Percentiles rank a stretch among this genome's conserved stretches.
phyloP scores from a whole-genome alignment of 2,329 filamentous ascomycete genomes.

The Venturia nashicola region DNA sequence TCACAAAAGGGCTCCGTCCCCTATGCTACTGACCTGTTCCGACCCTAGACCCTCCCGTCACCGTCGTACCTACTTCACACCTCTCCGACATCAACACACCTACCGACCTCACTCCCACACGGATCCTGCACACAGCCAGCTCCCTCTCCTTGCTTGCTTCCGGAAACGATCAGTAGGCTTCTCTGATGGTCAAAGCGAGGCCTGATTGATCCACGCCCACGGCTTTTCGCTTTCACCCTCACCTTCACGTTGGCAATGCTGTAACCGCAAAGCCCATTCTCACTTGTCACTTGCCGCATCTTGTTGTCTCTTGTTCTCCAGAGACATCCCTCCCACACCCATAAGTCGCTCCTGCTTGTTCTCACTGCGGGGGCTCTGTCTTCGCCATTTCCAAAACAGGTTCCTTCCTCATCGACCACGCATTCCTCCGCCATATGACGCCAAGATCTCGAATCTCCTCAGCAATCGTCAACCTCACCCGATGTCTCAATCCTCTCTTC shows the following conservation, averaged over 20 bases:
- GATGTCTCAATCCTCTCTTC: background rate
- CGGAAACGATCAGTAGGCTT: background rate
- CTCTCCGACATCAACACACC: background rate
- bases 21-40: too few relatives aligned
- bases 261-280: background rate
- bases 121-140: background rate
- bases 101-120: background rate
- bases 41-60: background rate
- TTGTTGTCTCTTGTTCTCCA: background rate
- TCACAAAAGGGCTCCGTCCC: background rate
- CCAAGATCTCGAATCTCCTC: background rate
- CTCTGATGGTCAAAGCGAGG: background rate
- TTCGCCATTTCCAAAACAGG: background rate
- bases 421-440: background rate
- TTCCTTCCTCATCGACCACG: background rate
- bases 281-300: background rate
- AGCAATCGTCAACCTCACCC: background rate
- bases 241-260: background rate
- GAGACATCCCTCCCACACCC: background rate
- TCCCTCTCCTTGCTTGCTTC: constrained; percentile 4
- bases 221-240: background rate
- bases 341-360: background rate
- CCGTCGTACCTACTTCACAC: background rate
- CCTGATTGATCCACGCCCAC: background rate
- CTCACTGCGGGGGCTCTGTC: background rate